phyloP scores from a whole-genome alignment of 2,329 filamentous ascomycete species.

The Trichoderma atrobrunneum region DNA sequence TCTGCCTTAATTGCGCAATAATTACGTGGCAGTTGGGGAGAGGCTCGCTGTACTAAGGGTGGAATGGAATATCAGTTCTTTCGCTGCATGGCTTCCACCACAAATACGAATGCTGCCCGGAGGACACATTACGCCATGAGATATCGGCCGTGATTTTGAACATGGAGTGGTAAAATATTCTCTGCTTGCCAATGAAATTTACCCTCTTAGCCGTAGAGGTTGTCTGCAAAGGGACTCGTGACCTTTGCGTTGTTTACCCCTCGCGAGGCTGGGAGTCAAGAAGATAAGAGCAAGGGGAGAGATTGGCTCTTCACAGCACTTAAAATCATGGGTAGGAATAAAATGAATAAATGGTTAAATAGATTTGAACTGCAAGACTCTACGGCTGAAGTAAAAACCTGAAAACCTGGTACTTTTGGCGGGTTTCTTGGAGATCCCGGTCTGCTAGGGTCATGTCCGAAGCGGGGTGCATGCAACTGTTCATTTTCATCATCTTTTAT shows the following conservation, averaged over 20 bases:
- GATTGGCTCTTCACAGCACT: neutral
- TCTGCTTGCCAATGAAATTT: neutral
- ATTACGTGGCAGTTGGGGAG: neutral
- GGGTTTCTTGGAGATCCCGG: neutral
- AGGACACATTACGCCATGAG: neutral
- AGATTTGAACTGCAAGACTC: neutral
- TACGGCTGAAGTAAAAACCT: neutral
- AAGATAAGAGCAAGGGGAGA: neutral
- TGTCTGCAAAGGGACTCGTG: neutral
- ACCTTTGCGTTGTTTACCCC: neutral
- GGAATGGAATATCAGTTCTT: neutral
- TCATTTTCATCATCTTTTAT: neutral
- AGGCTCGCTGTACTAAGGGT: neutral
- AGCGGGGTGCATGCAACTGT: neutral
- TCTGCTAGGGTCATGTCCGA: neutral
- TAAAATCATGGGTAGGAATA: neutral
- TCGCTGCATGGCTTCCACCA: neutral
- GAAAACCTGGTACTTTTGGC: neutral
- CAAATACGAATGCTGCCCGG: neutral
- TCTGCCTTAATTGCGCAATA: neutral
- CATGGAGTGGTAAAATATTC: accelerated
- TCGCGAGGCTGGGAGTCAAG: neutral
- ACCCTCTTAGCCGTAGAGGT: neutral
- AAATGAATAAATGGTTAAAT: neutral
- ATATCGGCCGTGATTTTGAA: neutral